These are phyloP conservation scores for Senna tora DNA, from an alignment of 306 rosid species.

Conservation along the genomic window DNA sequence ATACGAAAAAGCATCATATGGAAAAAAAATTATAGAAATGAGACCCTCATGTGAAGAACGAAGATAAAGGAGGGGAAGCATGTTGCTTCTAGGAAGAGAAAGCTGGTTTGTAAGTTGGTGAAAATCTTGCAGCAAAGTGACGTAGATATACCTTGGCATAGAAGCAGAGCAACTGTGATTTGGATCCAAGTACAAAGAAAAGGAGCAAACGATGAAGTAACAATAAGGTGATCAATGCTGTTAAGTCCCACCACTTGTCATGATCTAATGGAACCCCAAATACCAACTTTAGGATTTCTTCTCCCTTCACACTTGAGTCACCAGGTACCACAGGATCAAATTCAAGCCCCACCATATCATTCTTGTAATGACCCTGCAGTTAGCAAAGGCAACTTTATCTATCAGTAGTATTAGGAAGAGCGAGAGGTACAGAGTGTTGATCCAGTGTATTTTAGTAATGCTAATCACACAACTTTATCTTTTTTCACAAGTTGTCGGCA, in stretches of 20 bases:
- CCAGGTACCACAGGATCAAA: constrained; percentile 38
- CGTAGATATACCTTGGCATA: constrained; percentile 8
- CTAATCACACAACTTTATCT: background rate
- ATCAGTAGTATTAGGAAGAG: background rate
- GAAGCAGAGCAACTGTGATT: background rate
- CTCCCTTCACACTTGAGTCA: constrained; percentile 38
- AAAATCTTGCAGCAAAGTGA: constrained; percentile 5
- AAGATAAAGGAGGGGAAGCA: constrained; percentile 37
- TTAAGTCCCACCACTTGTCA: constrained; percentile 50
- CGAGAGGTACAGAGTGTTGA: background rate
- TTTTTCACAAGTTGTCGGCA: background rate
- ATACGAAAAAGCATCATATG: background rate
- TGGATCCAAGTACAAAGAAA: constrained; percentile 19
- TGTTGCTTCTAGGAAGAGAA: constrained; percentile 27
- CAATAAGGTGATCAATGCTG: constrained; percentile 30
- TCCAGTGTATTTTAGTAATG: background rate
- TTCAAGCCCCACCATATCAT: constrained; percentile 50
- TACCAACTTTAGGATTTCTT: background rate
- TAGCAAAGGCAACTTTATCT: background rate
- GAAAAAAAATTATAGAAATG: constrained; percentile 35
- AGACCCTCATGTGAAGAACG: constrained; percentile 44
- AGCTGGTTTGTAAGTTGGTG: constrained; percentile 15
- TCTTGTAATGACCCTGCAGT: constrained; percentile 47
- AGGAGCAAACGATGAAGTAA: constrained; percentile 30
- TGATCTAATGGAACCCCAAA: constrained; percentile 37